Evolutionary conservation across 1,284 basidiomycete species (phyloP), one percentile per base, ranked within the genome.

Genomic region (Clitocybe nebularis): DNA sequence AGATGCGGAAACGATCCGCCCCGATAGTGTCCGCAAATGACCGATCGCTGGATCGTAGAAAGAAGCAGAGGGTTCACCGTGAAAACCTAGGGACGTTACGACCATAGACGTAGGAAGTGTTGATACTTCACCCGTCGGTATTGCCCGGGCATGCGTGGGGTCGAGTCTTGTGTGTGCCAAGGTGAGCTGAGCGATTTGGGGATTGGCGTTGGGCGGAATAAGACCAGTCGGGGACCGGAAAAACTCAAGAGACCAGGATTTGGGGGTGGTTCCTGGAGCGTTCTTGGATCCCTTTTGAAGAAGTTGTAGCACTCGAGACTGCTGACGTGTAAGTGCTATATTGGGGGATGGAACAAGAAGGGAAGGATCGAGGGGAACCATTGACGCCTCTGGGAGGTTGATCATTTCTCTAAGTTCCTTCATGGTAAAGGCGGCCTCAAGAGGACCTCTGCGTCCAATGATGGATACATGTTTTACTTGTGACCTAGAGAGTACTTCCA

Each of bases 321-420:
- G 85, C 57, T 85, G 84, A 6, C 88, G 72, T 3, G 79, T 75
- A 23, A 77, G 58, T 25, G 63, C 54, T 3, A 51, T 53, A 8
- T 55, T 63, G 6, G 68, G 53, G 0, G 71, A 56, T 1, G 66
- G 52, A 3, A 56, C 48, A 20, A 86, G 65, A 2, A 81, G 53
- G 5, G 60, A 56, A 1, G 68, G 61, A 6, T 71, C 62, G 8
- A 89, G 63, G 4, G 84, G 83, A 11, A 71, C 62, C 73, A 94
- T 81, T 7, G 78, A 74, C 0, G 84, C 80, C 30, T 84, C 78
- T 1, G 82, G 73, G 10, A 98, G 77, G 35, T 77, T 78, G 52
- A 93, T 79, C 74, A 98, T 79, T 67, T 99, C 95, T 19, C 95
- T 74, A 2, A 97, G 74, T 64, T 99, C 96, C 65, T 98, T 98